A percentile compares a stretch with the other conserved stretches of the same genome.
Evolutionary conservation across 805 yeast species (phyloP).

Genomic region (Saccharomycopsis fermentans): DNA sequence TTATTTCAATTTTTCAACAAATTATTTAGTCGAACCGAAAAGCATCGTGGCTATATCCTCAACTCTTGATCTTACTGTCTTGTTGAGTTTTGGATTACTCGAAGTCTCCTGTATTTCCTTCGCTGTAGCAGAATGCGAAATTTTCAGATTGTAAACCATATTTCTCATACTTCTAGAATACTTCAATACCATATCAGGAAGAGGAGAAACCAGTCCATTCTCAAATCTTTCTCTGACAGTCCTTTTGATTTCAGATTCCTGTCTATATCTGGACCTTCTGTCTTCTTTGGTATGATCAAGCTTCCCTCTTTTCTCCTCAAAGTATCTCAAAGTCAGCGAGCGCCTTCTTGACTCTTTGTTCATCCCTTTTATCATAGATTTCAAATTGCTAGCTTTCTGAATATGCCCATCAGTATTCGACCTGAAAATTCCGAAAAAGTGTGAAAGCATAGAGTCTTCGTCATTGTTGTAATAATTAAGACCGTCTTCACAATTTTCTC

Average conservation of each 20-base stretch:
- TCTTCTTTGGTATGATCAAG: not conserved
- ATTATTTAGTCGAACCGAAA: not conserved
- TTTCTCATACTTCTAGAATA: constrained; percentile 6
- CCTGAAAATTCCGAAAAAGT: not conserved
- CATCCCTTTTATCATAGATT: not conserved
- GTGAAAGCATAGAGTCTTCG: not conserved
- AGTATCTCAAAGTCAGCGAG: not conserved
- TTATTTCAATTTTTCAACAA: not conserved
- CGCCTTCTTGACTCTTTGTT: not conserved
- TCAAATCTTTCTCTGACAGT: not conserved
- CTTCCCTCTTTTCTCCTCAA: not conserved
- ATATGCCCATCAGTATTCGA: not conserved
- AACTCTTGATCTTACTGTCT: not conserved
- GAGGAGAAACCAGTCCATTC: not conserved
- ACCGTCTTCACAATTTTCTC: not conserved
- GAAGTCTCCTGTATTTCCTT: not conserved
- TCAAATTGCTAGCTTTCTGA: not conserved
- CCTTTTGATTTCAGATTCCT: not conserved
- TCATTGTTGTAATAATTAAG: not conserved
- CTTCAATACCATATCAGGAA: not conserved
- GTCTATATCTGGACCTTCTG: not conserved
- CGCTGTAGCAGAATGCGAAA: not conserved
- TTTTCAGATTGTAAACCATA: not conserved
- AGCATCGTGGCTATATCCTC: not conserved
- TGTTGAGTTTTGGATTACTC: not conserved